Base-by-base conservation (phyloP, 805 yeast species). In the Myxozyma monticola region DNA sequence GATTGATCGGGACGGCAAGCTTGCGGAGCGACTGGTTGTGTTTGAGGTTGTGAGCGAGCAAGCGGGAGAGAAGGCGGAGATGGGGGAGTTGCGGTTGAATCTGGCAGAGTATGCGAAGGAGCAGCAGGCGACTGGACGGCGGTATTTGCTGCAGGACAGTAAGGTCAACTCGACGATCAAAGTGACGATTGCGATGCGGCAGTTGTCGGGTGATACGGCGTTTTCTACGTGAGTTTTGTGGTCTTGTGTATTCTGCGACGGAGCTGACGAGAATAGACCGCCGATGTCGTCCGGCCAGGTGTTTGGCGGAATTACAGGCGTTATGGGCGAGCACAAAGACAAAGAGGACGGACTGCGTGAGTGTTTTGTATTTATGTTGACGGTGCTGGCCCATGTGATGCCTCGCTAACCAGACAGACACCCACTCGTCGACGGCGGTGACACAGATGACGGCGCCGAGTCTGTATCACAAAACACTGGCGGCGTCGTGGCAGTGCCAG, bases 121-220 rank as follows among this genome's bases (percentile, higher is more conserved):
- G 47, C 71, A 74, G 28, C 71, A 74, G 28, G 74, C 79, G 2
- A 67, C 75, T 3, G 72, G 83, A 1, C 75, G 84, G 54, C 73
- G 86, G 54, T 88, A 85, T 60, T 69, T 91, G 37, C 71, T 91
- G 31, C 83, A 83, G 60, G 77, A 87, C 24, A 84, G 95, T 1
- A 87, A 88, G 58, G 80, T 91, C 17, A 91, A 91, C 65, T 83
- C 95, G 1, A 84, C 88, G n/a, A 67, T 85, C 34, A 82, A 77
- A 42, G 59, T 55, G 3, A 44, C 51, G 3, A 7, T 55, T 18
- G 37, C 31, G 22, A 21, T 45, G 9, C 21, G 22, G 20, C 59
- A 55, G 37, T 18, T 55, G 9, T 42, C 54, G 2, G 59, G 59
- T 9, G 59, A 55, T n/a, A 36, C 44, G n/a, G 42, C 34, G 10